Evolutionary conservation across 2,329 filamentous ascomycete genomes (phyloP).

Genomic region (Fusarium chuoi): DNA sequence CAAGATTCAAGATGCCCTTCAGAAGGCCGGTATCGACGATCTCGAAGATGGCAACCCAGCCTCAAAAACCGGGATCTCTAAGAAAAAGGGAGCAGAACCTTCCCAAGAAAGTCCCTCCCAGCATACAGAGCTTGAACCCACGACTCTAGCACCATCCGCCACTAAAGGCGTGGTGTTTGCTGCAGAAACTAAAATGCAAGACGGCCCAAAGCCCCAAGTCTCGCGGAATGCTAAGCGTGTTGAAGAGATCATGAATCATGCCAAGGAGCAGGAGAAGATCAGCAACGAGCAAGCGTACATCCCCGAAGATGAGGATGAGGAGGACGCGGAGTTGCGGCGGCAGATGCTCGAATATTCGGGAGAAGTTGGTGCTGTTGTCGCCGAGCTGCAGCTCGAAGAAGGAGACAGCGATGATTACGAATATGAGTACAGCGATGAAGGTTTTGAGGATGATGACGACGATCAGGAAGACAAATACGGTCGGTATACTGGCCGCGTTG

Average conservation of each 20-base stretch:
- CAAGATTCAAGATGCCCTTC: slow-evolving; percentile 76
- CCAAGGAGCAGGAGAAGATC: slow-evolving; percentile 64
- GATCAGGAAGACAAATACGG: slow-evolving; percentile 73
- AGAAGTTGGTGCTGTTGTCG: slow-evolving; percentile 91
- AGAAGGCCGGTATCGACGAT: slow-evolving; percentile 78
- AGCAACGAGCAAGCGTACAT: slow-evolving; percentile 62
- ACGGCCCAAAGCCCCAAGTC: slow-evolving; percentile 49
- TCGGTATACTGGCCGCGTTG: slow-evolving; percentile 71
- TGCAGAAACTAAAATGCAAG: slow-evolving; percentile 65
- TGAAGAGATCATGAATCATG: slow-evolving; percentile 66
- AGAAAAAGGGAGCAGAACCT: not conserved
- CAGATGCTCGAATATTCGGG: slow-evolving; percentile 94
- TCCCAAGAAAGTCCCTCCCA: not conserved
- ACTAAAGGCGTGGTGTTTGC: slow-evolving; percentile 73
- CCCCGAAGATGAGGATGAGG: slow-evolving; percentile 78
- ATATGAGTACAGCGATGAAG: slow-evolving; percentile 64
- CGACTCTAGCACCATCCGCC: slow-evolving; percentile 6
- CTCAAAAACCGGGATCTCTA: not conserved
- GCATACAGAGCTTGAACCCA: slow-evolving; percentile 1
- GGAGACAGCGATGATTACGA: slow-evolving; percentile 66
- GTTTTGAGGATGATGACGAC: slow-evolving; percentile 61
- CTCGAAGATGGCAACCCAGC: slow-evolving; percentile 38
- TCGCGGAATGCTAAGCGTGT: slow-evolving; percentile 59
- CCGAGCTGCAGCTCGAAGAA: slow-evolving; percentile 87
- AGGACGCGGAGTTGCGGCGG: slow-evolving; percentile 81